Conservation (phyloP, 139 green algal species). For the Nannochloris sp. region DNA sequence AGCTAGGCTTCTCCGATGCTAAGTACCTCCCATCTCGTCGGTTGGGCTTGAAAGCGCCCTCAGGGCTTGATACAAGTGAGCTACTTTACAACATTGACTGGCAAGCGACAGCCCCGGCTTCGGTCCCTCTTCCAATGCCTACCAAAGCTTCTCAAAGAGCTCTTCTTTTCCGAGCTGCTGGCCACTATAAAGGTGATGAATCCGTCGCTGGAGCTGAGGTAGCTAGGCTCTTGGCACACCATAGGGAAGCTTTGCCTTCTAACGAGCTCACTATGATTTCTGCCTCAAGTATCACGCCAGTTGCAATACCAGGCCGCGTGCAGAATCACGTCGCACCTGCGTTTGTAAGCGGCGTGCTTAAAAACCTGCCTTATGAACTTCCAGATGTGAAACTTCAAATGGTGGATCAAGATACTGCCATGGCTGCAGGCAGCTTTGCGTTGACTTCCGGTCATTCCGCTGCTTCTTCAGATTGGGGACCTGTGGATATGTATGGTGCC, state of each 20-base stretch:
- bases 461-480: neutral
- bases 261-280: neutral
- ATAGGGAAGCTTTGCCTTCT: neutral
- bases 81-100: conserved; percentile 4
- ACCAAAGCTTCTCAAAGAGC: neutral
- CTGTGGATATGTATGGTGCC: conserved; percentile 5
- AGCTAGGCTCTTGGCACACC: neutral
- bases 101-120: neutral
- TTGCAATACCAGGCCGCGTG: neutral
- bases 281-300: neutral
- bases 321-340: neutral
- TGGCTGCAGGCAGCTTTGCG: neutral
- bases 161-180: neutral
- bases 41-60: no score
- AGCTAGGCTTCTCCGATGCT: no score
- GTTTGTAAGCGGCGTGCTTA: neutral
- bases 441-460: neutral
- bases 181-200: neutral
- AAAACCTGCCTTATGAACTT: conserved; percentile 2
- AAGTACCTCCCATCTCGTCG: no score
- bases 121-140: neutral
- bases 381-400: neutral
- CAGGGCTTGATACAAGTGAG: neutral
- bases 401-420: neutral
- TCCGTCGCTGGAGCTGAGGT: neutral